These are phyloP conservation scores for Trametes elegans DNA, from an alignment of 768 basidiomycete species.

Conservation along the genomic window DNA sequence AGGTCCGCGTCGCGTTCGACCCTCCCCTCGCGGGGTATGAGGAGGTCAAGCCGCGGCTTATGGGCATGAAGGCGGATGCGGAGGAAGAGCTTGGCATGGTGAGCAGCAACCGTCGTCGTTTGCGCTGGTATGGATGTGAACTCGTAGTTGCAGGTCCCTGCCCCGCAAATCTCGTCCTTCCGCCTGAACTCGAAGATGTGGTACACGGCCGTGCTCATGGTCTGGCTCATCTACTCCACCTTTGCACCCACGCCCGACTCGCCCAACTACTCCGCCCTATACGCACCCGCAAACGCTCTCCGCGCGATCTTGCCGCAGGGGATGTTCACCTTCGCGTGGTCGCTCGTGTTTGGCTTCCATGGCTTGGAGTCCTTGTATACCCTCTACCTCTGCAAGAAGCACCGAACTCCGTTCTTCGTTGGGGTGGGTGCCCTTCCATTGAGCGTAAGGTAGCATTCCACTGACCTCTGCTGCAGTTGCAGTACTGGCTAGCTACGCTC, in stretches of 20 bases:
- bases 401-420: slow-evolving; percentile 45
- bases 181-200: slow-evolving; percentile 37
- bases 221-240: slow-evolving; percentile 35
- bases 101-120: slow-evolving; percentile 23
- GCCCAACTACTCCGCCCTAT: slow-evolving; percentile 23
- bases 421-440: slow-evolving; percentile 34
- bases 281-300: slow-evolving; percentile 19
- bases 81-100: slow-evolving; percentile 83
- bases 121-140: neutral
- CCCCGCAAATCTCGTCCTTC: slow-evolving; percentile 62
- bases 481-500: slow-evolving; percentile 53
- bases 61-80: slow-evolving; percentile 78
- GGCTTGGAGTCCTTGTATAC: slow-evolving; percentile 48
- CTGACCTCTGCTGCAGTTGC: slow-evolving; percentile 36
- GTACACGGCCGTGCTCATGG: slow-evolving; percentile 28
- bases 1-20: slow-evolving; percentile 57
- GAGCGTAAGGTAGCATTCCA: neutral
- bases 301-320: slow-evolving; percentile 18
- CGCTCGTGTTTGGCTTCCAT: slow-evolving; percentile 39
- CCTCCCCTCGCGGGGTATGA: slow-evolving; percentile 75
- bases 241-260: slow-evolving; percentile 24
- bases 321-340: slow-evolving; percentile 34
- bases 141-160: slow-evolving; percentile 46
- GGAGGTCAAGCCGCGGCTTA: slow-evolving; percentile 76
- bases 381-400: slow-evolving; percentile 44